Evolutionary conservation across 2,329 filamentous ascomycete species (phyloP), one percentile per base, ranked within the genome.

Genomic region (Nannizziopsis arthrosporioides): DNA sequence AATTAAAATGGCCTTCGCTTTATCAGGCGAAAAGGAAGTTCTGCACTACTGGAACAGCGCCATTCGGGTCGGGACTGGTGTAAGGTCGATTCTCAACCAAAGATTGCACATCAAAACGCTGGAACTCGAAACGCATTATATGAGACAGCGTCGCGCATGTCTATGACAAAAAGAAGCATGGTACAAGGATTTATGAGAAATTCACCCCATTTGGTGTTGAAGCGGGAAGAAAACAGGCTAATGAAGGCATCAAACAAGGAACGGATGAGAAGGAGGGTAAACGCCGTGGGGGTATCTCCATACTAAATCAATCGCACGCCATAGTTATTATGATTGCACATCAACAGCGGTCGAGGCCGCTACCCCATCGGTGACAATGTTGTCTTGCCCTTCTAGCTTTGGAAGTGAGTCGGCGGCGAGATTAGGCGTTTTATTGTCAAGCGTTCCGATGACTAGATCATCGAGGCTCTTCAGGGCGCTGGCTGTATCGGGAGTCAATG

Each of bases 241-340:
- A 37, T n/a, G 31, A 37, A 19, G 32, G 42, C 11, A 37, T 17
- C 17, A 36, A 12, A n/a, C 6, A 36, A 7, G 5, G 22, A 22
- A 15, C 5, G 12, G 41, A n/a, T 12, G 34, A 39, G 38, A 44
- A n/a, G 19, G 38, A 31, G 11, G 17, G 22, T 27, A 27, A 27
- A 27, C 22, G 22, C 22, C 22, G 22, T 27, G 15, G 44, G 44
- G 44, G 44, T 47, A 47, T 47, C 44, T 34, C n/a, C 36, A 41
- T 35, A 32, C 19, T 34, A 37, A 41, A 47, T 41, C 37, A 37
- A 47, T 37, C 17, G 17, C 37, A 42, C 37, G 38, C 38, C 22
- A 41, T 27, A 42, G 5, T 7, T 42, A 47, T 42, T 18, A 47
- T 9, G 38, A 47, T 6, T 36, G 41, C 17, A 19, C 15, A 42